Evolutionary conservation across 2,329 filamentous ascomycete genomes (phyloP), one percentile per base, ranked within the genome.

Genomic region (Clarireedia sp.): DNA sequence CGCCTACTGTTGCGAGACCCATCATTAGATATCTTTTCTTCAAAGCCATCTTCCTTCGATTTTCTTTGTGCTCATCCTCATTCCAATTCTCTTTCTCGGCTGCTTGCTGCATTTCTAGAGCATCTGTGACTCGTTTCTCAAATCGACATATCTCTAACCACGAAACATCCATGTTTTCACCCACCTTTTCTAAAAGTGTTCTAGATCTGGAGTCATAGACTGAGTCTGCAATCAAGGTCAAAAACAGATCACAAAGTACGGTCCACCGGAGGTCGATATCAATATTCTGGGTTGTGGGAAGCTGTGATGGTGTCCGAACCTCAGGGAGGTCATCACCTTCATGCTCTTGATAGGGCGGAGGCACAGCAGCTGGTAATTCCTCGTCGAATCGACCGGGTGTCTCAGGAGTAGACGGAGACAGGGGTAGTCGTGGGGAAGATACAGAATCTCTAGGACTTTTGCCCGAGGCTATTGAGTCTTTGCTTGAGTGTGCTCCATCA

Each of bases 181-280:
- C 94, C 1, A 97, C 90, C 54, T 82, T 78, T 71, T 97, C 92
- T 5, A 99, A 75, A 26, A 99, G 75, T 41, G 85, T 80, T 60
- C 94, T 82, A 5, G 94, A 97, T 26, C 94, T 85, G 14, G 92
- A 77, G 69, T 99, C 94, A 69, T 99, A 99, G 12, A 87, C 79
- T 0, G 90, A 94, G 71, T 97, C 92, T n/a, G 92, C 89, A 63
- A 99, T 91, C n/a, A 99, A 78, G 4, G 96, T 83, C 3, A 99
- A 78, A 69, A 99, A 99, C 4, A 99, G 75, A 71, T 99, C 94
- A 68, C 94, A 99, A 2, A 99, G 80, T 0, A 97, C 87, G 0
- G 94, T 99, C 94, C 94, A 99, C 17, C 94, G 84, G 53, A 99
- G 78, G 69, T 99, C 94, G 57, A 99, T 95, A 67, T 97, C 92